phyloP scores from a whole-genome alignment of 192 early-diverging fungal genomes.

The Oehlia diaphana region DNA sequence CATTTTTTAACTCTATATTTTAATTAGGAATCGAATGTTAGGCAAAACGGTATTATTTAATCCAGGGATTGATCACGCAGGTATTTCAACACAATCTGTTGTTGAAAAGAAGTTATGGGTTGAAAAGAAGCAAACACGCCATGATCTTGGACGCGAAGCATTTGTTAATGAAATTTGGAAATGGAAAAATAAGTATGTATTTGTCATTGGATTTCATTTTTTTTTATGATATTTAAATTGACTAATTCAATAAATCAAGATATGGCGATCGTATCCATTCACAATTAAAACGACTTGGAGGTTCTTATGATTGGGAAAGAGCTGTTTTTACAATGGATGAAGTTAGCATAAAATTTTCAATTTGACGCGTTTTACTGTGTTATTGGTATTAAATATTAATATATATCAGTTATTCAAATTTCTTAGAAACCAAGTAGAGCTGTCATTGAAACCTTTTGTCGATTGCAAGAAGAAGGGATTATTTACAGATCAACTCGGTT shows the following conservation, averaged over 20 bases:
- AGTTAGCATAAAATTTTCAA: slow-evolving; percentile 28
- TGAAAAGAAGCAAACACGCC: slow-evolving; percentile 79
- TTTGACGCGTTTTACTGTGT: not conserved
- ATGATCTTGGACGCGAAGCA: slow-evolving; percentile 89
- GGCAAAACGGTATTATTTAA: slow-evolving; percentile 93
- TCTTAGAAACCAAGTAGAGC: slow-evolving; percentile 69
- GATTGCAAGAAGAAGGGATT: slow-evolving; percentile 90
- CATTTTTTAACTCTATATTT: not conserved
- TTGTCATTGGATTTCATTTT: not conserved
- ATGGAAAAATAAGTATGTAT: slow-evolving; percentile 86
- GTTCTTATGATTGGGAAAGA: slow-evolving; percentile 92
- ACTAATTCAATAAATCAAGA: not conserved
- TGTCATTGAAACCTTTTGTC: slow-evolving; percentile 92
- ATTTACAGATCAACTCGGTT: slow-evolving; percentile 97
- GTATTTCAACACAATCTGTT: slow-evolving; percentile 95
- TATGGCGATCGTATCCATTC: slow-evolving; percentile 74
- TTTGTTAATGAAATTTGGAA: slow-evolving; percentile 91
- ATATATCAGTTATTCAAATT: not conserved
- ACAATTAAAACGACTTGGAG: slow-evolving; percentile 88
- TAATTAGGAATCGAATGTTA: slow-evolving; percentile 85
- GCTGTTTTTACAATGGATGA: slow-evolving; percentile 92
- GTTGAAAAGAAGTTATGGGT: slow-evolving; percentile 96
- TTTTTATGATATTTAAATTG: not conserved
- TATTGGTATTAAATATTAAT: not conserved
- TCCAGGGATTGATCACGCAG: slow-evolving; percentile 95